Percentiles rank a stretch among this genome's conserved stretches.
These are phyloP conservation scores for Phytophthora rubi DNA, from an alignment of 352 stramenopile genomes.

Conservation along the genomic window DNA sequence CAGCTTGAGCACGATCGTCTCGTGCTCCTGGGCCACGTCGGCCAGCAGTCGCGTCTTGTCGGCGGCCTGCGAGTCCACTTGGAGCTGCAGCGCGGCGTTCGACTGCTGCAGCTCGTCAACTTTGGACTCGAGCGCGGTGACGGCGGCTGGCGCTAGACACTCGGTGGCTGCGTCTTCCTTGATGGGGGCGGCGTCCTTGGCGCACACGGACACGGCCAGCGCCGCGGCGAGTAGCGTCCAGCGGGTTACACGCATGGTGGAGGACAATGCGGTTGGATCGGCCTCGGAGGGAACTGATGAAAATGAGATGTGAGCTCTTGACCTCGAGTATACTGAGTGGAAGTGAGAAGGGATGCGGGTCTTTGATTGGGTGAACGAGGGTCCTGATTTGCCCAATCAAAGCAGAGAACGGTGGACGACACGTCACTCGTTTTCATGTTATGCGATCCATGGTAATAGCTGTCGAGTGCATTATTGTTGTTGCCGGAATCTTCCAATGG, in stretches of 20 bases:
- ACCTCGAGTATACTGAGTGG: conserved; percentile 19
- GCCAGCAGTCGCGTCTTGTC: conserved; percentile 47
- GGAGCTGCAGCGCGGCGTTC: conserved; percentile 46
- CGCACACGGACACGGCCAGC: conserved; percentile 39
- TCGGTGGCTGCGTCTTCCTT: conserved; percentile 19
- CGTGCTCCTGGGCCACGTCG: conserved; percentile 47
- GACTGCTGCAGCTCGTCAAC: conserved; percentile 48
- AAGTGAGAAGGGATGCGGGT: conserved; percentile 4
- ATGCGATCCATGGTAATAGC: conserved; percentile 3
- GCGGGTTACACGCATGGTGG: conserved; percentile 37
- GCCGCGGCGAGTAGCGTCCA: conserved; percentile 48
- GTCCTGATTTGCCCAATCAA: conserved; percentile 14
- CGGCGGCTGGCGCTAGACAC: conserved; percentile 46
- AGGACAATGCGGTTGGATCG: not conserved
- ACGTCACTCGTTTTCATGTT: conserved; percentile 6
- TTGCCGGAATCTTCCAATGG: not conserved
- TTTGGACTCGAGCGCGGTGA: conserved; percentile 54
- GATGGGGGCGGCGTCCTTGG: conserved; percentile 23
- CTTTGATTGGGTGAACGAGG: conserved; percentile 10
- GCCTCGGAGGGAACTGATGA: conserved; percentile 16
- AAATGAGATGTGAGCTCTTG: conserved; percentile 21
- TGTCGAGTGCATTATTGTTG: not conserved
- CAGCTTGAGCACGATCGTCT: conserved; percentile 36
- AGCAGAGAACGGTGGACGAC: conserved; percentile 14
- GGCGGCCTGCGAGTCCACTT: conserved; percentile 43